Percentiles rank a stretch among this genome's conserved stretches.
Conservation (phyloP, 805 yeast species). For the Maudiozyma pseudohumilis region DNA sequence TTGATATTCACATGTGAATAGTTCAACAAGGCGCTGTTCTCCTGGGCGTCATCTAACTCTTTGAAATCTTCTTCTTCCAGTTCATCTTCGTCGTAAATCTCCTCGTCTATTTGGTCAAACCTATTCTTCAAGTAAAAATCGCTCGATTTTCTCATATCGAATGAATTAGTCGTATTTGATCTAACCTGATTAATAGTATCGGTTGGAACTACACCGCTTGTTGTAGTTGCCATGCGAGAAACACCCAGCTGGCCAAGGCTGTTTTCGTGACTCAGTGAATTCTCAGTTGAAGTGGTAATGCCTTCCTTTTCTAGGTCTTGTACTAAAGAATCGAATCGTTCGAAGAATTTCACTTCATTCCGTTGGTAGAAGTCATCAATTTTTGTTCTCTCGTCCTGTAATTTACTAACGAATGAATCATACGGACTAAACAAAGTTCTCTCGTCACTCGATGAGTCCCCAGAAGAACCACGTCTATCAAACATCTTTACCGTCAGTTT, state of each 20-base stretch:
- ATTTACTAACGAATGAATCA: conserved; percentile 37
- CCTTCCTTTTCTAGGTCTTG: conserved; percentile 37
- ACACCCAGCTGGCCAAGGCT: neutral
- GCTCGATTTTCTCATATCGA: neutral
- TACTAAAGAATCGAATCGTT: conserved; percentile 37
- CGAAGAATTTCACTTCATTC: conserved; percentile 38
- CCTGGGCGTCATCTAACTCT: conserved; percentile 31
- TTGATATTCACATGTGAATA: conserved; percentile 42
- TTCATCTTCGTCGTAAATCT: conserved; percentile 22
- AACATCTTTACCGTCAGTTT: conserved; percentile 14
- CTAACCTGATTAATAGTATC: neutral
- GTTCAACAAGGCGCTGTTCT: conserved; percentile 41
- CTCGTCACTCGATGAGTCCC: conserved; percentile 14
- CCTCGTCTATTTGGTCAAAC: conserved; percentile 3
- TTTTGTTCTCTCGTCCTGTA: conserved; percentile 39
- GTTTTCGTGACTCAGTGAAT: neutral
- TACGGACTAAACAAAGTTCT: conserved; percentile 29
- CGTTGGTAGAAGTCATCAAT: conserved; percentile 42
- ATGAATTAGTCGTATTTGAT: conserved; percentile 1
- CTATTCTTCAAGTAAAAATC: conserved; percentile 2
- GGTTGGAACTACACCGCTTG: neutral
- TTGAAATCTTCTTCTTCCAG: conserved; percentile 29
- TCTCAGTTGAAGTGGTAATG: conserved; percentile 5
- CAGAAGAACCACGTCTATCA: conserved; percentile 1
- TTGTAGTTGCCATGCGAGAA: neutral